Evolutionary conservation across 768 basidiomycete species (phyloP).

Genomic region (Cystobasidium ongulense): DNA sequence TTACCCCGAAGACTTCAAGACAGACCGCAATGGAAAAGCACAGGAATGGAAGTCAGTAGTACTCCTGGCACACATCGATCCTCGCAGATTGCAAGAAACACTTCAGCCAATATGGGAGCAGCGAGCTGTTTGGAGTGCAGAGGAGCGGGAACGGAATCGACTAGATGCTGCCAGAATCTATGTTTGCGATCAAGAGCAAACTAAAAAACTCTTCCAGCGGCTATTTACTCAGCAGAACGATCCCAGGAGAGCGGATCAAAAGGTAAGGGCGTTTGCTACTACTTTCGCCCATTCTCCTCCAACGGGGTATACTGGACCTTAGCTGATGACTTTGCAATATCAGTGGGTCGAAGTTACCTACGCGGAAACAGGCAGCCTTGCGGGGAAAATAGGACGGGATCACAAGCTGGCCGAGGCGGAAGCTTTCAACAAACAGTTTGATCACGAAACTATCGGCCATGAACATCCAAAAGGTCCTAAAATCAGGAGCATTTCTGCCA

Average conservation of each 20-base stretch:
- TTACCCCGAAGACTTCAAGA: conserved; percentile 82
- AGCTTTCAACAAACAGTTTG: background rate
- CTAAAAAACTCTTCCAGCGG: background rate
- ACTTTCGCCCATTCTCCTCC: background rate
- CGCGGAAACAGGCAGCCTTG: background rate
- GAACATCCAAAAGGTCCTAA: background rate
- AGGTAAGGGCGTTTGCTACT: background rate
- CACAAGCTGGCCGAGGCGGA: background rate
- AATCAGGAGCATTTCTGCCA: background rate
- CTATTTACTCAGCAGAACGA: background rate
- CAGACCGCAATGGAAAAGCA: conserved; percentile 94
- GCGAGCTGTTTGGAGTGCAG: background rate
- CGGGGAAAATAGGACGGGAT: background rate
- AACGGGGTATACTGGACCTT: background rate
- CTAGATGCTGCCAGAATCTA: background rate
- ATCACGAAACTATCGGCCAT: background rate
- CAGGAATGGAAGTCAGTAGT: conserved; percentile 98
- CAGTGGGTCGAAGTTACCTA: background rate
- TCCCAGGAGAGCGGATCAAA: background rate
- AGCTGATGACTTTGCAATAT: background rate
- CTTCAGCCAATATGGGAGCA: conserved; percentile 52
- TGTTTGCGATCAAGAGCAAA: background rate
- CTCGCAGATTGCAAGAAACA: conserved; percentile 62
- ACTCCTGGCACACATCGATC: conserved; percentile 94
- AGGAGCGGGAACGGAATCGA: background rate